Evolutionary conservation across 1,139 yeast genomes (phyloP).

Genomic region (Diutina scorzettiae): DNA sequence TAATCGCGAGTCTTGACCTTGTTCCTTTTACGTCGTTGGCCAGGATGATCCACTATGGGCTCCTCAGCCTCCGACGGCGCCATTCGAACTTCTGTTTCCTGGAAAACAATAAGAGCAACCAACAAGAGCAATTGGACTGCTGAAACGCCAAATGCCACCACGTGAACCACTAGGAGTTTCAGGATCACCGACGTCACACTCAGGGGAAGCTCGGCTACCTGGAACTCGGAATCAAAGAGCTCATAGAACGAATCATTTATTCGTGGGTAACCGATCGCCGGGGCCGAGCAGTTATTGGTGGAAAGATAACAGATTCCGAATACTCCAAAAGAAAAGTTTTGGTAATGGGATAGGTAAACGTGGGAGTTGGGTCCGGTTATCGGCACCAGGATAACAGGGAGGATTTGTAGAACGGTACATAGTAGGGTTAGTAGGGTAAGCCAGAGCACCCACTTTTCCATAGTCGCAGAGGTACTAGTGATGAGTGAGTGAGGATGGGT

Average conservation of each 20-base stretch:
- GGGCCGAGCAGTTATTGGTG: constrained; percentile 33
- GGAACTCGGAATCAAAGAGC: background rate
- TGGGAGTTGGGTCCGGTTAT: constrained; percentile 23
- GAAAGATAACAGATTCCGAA: constrained; percentile 61
- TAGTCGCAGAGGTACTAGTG: too few species aligned
- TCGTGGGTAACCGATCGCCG: constrained; percentile 27
- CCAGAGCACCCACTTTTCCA: constrained; percentile 19
- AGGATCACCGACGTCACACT: constrained; percentile 57
- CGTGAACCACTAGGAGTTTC: constrained; percentile 63
- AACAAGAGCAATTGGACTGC: constrained; percentile 12
- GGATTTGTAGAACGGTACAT: constrained; percentile 21
- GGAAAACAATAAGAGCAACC: constrained; percentile 10
- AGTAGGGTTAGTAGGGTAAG: constrained; percentile 16
- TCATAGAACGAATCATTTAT: constrained; percentile 4
- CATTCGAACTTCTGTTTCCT: background rate
- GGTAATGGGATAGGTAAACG: constrained; percentile 20
- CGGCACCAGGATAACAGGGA: constrained; percentile 53
- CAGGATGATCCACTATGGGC: background rate
- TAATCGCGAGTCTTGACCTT: constrained; percentile 8
- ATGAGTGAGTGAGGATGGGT: too few species aligned
- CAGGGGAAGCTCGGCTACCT: constrained; percentile 22
- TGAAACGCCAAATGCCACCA: constrained; percentile 44
- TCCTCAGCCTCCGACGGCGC: background rate
- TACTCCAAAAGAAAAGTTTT: constrained; percentile 59
- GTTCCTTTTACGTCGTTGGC: background rate